phyloP scores from a whole-genome alignment of 805 yeast genomes.

The Yamadazyma scolyti region DNA sequence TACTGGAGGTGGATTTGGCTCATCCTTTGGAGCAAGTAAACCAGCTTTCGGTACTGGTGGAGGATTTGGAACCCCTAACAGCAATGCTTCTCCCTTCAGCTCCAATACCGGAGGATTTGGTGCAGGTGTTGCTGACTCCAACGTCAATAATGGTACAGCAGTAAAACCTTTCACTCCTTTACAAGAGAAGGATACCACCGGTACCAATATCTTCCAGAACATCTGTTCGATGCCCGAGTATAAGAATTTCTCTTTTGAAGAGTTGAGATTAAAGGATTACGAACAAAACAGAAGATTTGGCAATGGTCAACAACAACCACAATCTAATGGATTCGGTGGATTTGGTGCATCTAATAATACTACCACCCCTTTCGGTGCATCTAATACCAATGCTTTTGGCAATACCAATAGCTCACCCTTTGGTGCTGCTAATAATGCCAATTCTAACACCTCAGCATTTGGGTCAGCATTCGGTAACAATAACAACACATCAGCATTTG shows the following conservation, averaged over 20 bases:
- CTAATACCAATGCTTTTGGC: conserved; percentile 11
- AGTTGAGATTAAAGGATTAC: conserved; percentile 86
- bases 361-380: conserved; percentile 15
- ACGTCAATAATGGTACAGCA: conserved; percentile 62
- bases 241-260: conserved; percentile 76
- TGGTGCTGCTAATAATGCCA: conserved; percentile 9
- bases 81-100: conserved; percentile 17
- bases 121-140: conserved; percentile 29
- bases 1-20: conserved; percentile 17
- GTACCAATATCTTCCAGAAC: conserved; percentile 58
- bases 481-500: conserved; percentile 2
- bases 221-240: conserved; percentile 91
- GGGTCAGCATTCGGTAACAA: conserved; percentile 11
- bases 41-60: conserved; percentile 12
- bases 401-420: conserved; percentile 5
- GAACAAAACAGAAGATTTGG: conserved; percentile 66
- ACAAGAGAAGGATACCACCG: conserved; percentile 69
- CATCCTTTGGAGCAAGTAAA: conserved; percentile 22
- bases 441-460: conserved; percentile 10
- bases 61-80: conserved; percentile 16
- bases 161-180: conserved; percentile 64
- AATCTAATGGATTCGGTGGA: conserved; percentile 30
- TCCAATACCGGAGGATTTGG: conserved; percentile 16
- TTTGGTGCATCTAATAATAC: conserved; percentile 17
- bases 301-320: conserved; percentile 22